These are phyloP conservation scores for Castanea sativa DNA, from an alignment of 306 rosid genomes.

Conservation along the genomic window DNA sequence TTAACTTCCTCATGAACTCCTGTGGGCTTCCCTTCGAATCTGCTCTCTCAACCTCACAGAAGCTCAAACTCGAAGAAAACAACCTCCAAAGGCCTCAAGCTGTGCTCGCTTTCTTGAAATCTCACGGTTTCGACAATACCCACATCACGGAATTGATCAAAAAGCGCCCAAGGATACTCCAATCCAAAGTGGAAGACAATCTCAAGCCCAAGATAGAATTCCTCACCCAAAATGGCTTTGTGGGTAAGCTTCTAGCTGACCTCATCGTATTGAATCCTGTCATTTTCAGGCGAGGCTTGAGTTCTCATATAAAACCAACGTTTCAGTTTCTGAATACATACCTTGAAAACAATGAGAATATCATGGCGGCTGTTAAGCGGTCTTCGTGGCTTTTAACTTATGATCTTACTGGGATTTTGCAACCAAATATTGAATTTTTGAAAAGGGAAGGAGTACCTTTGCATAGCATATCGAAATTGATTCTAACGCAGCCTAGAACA, in stretches of 20 bases:
- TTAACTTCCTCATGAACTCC: not conserved
- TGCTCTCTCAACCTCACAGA: not conserved
- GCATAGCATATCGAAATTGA: not conserved
- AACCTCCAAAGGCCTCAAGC: not conserved
- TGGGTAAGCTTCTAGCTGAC: not conserved
- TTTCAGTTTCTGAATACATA: not conserved
- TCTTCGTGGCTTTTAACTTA: constrained; percentile 12
- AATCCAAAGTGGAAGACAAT: not conserved
- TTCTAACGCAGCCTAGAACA: not conserved
- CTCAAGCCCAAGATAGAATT: not conserved
- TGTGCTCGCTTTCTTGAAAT: not conserved
- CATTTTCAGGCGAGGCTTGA: not conserved
- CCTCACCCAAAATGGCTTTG: not conserved
- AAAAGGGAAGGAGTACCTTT: constrained; percentile 15
- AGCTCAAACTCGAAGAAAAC: not conserved
- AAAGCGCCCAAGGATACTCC: not conserved
- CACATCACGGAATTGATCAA: not conserved
- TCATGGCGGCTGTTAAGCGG: not conserved
- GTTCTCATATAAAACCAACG: constrained; percentile 17
- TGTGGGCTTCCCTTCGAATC: not conserved
- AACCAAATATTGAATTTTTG: constrained; percentile 3
- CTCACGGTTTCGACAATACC: not conserved
- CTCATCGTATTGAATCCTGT: not conserved
- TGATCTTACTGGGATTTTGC: not conserved
- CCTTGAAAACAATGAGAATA: not conserved